These are phyloP conservation scores for Fusarium caatingaense DNA, from an alignment of 2,329 filamentous ascomycete genomes.

Conservation along the genomic window DNA sequence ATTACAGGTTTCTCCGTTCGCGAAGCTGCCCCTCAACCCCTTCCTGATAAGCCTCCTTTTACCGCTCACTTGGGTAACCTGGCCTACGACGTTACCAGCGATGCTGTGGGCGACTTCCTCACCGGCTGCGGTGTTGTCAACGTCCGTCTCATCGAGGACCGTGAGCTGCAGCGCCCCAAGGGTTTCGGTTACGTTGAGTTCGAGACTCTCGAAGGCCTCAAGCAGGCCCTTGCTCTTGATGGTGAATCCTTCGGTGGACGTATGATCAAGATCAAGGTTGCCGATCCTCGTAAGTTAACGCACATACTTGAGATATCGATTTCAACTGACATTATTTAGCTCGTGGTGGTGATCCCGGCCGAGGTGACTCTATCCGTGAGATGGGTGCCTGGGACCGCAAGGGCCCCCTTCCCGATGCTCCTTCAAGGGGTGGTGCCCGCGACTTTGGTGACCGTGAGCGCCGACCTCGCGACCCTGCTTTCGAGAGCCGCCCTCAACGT, in stretches of 20 bases:
- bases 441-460: conserved; percentile 73
- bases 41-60: conserved; percentile 92
- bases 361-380: conserved; percentile 76
- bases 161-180: conserved; percentile 92
- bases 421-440: conserved; percentile 64
- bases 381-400: conserved; percentile 93
- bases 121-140: conserved; percentile 85
- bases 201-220: conserved; percentile 84
- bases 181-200: conserved; percentile 99
- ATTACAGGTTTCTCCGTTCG: conserved; percentile 68
- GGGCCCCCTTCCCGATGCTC: conserved; percentile 84
- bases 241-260: conserved; percentile 87
- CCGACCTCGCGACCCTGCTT: conserved; percentile 71
- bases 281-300: conserved; percentile 86
- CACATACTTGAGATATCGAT: background rate
- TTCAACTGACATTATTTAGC: conserved; percentile 67
- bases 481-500: conserved; percentile 72
- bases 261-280: conserved; percentile 92
- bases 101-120: conserved; percentile 88
- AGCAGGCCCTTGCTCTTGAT: conserved; percentile 87
- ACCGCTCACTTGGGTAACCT: conserved; percentile 97
- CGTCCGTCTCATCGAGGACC: conserved; percentile 97
- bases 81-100: conserved; percentile 90
- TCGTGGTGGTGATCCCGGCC: conserved; percentile 76
- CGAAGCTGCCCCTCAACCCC: conserved; percentile 76